Evolutionary conservation across 495 filamentous ascomycete species (phyloP).

Genomic region (Hypoxylon cercidicola): DNA sequence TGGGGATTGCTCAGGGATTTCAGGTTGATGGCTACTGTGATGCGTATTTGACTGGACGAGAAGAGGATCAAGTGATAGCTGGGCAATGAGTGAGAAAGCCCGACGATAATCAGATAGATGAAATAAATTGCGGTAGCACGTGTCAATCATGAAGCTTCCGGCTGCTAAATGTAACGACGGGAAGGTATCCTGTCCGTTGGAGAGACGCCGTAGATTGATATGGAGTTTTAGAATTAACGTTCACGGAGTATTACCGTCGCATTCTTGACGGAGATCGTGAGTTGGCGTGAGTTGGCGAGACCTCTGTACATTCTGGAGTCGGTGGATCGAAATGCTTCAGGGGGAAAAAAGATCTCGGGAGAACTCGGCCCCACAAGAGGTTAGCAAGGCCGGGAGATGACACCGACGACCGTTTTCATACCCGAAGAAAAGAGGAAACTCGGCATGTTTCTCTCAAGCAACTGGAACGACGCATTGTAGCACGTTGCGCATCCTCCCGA

Average conservation of each 20-base stretch:
- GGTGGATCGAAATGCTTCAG: not conserved
- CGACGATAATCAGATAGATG: too few relatives aligned
- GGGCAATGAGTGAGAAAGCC: too few relatives aligned
- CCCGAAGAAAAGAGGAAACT: constrained; percentile 7
- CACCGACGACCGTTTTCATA: constrained; percentile 18
- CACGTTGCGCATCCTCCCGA: constrained; percentile 7
- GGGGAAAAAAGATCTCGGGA: constrained; percentile 19
- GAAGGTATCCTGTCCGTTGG: too few relatives aligned
- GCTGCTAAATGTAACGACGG: too few relatives aligned
- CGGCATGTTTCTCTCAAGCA: constrained; percentile 6
- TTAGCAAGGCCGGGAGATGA: constrained; percentile 22
- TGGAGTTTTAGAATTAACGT: not conserved
- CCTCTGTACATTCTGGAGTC: not conserved
- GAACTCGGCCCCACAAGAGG: constrained; percentile 33
- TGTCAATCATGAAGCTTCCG: too few relatives aligned
- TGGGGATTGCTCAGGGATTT: too few relatives aligned
- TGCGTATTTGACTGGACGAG: too few relatives aligned
- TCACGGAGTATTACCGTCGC: not conserved
- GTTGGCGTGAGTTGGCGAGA: constrained; percentile 7
- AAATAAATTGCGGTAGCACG: too few relatives aligned
- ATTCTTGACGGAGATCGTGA: constrained; percentile 21
- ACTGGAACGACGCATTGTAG: constrained; percentile 9
- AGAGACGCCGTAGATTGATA: not conserved
- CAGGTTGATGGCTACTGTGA: too few relatives aligned
- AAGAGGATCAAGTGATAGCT: too few relatives aligned